phyloP scores from a whole-genome alignment of 148 eudicot species.

The Arctostaphylos glauca region DNA sequence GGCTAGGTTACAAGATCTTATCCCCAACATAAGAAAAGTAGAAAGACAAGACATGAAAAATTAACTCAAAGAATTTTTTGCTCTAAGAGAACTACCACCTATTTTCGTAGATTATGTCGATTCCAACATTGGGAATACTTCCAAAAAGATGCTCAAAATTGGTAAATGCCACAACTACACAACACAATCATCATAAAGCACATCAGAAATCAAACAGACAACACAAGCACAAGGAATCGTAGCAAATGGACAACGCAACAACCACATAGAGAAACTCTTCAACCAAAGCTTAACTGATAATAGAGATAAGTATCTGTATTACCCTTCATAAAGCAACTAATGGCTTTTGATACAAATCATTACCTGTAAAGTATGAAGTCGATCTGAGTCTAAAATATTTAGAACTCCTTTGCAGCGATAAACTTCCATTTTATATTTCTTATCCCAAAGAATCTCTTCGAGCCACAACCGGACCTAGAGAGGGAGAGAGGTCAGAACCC shows the following conservation, averaged over 20 bases:
- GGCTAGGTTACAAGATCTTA: too few relatives aligned
- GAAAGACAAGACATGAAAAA: too few relatives aligned
- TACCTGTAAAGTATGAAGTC: conserved; percentile 91
- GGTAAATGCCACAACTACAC: not conserved
- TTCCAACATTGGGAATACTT: too few relatives aligned
- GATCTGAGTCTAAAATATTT: conserved; percentile 55
- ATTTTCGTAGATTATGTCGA: too few relatives aligned
- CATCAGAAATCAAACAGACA: not conserved
- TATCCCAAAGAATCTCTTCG: conserved; percentile 97
- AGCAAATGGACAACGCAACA: not conserved
- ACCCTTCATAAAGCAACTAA: not conserved
- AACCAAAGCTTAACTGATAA: not conserved
- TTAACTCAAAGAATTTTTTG: too few relatives aligned
- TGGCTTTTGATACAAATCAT: not conserved
- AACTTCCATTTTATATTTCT: conserved; percentile 78
- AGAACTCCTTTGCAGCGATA: conserved; percentile 94
- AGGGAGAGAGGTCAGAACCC: conserved; percentile 5
- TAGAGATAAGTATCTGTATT: not conserved
- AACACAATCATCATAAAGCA: not conserved
- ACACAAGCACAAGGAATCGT: not conserved
- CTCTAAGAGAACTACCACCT: too few relatives aligned
- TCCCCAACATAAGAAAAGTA: too few relatives aligned
- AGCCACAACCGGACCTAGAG: conserved; percentile 77
- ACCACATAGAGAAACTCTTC: not conserved
- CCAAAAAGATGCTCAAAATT: too few relatives aligned